Percentiles rank a stretch among this genome's conserved stretches.
Evolutionary conservation across 2,329 filamentous ascomycete species (phyloP).

Genomic region (Neurospora sp.): DNA sequence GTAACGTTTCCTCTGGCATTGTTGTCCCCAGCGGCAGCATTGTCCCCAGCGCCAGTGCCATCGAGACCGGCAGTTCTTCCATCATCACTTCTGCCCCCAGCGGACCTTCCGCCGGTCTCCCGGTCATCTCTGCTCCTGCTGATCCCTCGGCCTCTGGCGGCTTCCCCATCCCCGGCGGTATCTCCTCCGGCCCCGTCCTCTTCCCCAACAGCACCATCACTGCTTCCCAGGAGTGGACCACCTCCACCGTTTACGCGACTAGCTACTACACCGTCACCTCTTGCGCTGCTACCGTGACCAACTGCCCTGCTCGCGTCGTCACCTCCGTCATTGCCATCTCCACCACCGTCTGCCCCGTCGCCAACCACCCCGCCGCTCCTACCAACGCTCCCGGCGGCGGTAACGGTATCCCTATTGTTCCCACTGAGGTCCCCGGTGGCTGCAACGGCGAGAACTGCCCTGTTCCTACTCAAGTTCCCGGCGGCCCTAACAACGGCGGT

Average conservation of each 20-base stretch:
- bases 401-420: background rate
- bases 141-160: background rate
- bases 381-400: background rate
- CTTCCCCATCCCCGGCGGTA: background rate
- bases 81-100: background rate
- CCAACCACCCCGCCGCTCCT: conserved; percentile 6
- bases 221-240: conserved; percentile 8
- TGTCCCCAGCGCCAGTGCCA: background rate
- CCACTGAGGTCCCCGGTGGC: background rate
- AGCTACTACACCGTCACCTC: conserved; percentile 19
- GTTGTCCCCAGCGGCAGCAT: background rate
- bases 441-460: conserved; percentile 11
- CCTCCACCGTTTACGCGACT: conserved; percentile 18
- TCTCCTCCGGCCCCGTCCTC: background rate
- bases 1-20: background rate
- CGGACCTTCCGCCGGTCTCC: background rate
- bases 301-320: conserved; percentile 19
- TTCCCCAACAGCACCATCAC: conserved; percentile 1
- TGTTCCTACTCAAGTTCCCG: conserved; percentile 9
- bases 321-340: conserved; percentile 22
- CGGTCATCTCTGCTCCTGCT: background rate
- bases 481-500: conserved; percentile 10
- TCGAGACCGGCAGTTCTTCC: background rate
- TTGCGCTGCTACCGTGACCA: conserved; percentile 19
- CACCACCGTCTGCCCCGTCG: conserved; percentile 34